phyloP scores from a whole-genome alignment of 306 rosid genomes.

The Hylodesmum podocarpum region DNA sequence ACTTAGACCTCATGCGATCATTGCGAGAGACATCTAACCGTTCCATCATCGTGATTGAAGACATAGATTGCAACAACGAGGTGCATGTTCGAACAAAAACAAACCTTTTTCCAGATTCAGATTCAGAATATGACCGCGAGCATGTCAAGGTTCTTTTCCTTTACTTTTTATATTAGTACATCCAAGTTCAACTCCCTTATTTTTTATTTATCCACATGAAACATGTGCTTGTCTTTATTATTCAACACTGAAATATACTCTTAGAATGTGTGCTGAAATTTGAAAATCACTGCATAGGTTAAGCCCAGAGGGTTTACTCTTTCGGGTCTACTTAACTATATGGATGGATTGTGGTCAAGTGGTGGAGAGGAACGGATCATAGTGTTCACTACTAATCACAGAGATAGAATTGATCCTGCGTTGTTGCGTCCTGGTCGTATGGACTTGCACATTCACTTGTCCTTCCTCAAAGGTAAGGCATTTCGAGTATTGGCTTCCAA shows the following conservation, averaged over 20 bases:
- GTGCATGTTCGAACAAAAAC: constrained; percentile 26
- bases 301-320: too few relatives aligned
- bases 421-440: constrained; percentile 62
- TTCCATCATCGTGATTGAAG: constrained; percentile 49
- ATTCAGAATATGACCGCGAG: too few relatives aligned
- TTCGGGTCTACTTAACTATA: constrained; percentile 47
- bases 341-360: constrained; percentile 70
- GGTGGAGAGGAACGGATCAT: constrained; percentile 65
- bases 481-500: constrained; percentile 42
- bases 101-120: not conserved
- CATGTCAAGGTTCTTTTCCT: not conserved
- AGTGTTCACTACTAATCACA: constrained; percentile 61
- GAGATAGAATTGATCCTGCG: constrained; percentile 51
- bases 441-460: constrained; percentile 65
- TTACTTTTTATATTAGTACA: too few relatives aligned
- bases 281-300: too few relatives aligned
- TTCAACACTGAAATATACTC: too few relatives aligned
- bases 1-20: constrained; percentile 22
- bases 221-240: too few relatives aligned
- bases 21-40: constrained; percentile 29
- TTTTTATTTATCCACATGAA: too few relatives aligned
- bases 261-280: too few relatives aligned
- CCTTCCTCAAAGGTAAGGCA: constrained; percentile 45
- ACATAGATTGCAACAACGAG: constrained; percentile 43
- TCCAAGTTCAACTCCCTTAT: too few relatives aligned